A percentile compares a stretch with the other conserved stretches of the same genome.
These are phyloP conservation scores for Niveomyces coronatus DNA, from an alignment of 2,329 filamentous ascomycete genomes.

Conservation along the genomic window DNA sequence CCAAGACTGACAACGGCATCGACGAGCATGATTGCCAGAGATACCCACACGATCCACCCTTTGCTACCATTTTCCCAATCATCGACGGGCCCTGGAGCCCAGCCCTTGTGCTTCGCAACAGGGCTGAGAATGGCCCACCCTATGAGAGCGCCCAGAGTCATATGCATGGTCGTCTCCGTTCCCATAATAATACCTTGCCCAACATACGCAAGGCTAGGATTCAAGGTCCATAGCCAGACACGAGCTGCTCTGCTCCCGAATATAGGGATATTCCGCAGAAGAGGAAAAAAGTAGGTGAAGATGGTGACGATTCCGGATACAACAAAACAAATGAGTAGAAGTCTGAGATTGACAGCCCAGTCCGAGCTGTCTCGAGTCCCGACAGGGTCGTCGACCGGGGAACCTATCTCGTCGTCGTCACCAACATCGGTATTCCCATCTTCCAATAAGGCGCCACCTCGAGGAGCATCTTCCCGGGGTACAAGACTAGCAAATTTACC, in stretches of 20 bases:
- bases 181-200: constrained; percentile 99
- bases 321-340: constrained; percentile 47
- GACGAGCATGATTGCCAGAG: constrained; percentile 89
- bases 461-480: constrained; percentile 22
- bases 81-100: constrained; percentile 77
- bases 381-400: constrained; percentile 22
- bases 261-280: constrained; percentile 75
- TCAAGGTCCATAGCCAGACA: constrained; percentile 90
- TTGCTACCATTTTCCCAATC: constrained; percentile 93
- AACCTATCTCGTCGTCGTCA: constrained; percentile 22
- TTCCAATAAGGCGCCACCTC: too few species aligned
- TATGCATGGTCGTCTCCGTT: constrained; percentile 85
- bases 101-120: constrained; percentile 71
- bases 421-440: constrained; percentile 15
- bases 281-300: constrained; percentile 79
- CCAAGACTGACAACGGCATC: constrained; percentile 84
- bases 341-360: constrained; percentile 39
- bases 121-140: constrained; percentile 91
- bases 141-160: constrained; percentile 80
- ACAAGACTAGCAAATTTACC: constrained; percentile 35
- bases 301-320: constrained; percentile 62
- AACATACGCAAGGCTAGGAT: constrained; percentile 93
- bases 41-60: constrained; percentile 98
- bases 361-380: constrained; percentile 14
- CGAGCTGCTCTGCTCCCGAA: constrained; percentile 65